These are phyloP conservation scores for Penicillium aurantiogriseum DNA, from an alignment of 2,329 filamentous ascomycete species.

Conservation along the genomic window DNA sequence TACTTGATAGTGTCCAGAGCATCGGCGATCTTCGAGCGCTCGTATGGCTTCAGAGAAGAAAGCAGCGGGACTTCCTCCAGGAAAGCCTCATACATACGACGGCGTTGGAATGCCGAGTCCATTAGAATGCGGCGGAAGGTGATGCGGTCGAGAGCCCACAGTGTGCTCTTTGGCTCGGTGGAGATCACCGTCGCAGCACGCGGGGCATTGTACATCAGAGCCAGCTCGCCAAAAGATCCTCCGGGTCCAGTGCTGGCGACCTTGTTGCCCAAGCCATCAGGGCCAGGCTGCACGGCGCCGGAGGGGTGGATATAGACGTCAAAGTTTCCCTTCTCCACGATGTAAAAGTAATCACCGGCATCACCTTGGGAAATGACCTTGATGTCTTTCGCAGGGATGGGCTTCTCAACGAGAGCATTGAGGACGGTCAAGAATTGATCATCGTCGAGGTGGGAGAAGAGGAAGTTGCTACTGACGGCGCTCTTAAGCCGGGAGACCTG, in stretches of 20 bases:
- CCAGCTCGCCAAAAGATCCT: constrained; percentile 93
- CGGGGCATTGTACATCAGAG: constrained; percentile 97
- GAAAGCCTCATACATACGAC: constrained; percentile 96
- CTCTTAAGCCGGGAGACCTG: constrained; percentile 75
- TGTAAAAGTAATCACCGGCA: constrained; percentile 95
- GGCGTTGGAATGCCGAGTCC: constrained; percentile 94
- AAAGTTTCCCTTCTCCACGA: constrained; percentile 87
- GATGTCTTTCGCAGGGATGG: constrained; percentile 85
- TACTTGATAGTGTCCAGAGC: constrained; percentile 90
- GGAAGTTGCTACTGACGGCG: constrained; percentile 84
- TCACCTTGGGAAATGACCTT: constrained; percentile 95
- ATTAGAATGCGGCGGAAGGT: constrained; percentile 98
- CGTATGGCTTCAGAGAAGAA: constrained; percentile 79
- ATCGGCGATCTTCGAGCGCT: constrained; percentile 96
- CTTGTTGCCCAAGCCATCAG: constrained; percentile 76
- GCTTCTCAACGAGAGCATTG: constrained; percentile 88
- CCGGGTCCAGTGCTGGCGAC: constrained; percentile 81
- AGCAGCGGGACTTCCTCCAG: constrained; percentile 90
- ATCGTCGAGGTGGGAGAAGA: constrained; percentile 92
- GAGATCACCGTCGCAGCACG: constrained; percentile 92
- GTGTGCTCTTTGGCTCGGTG: constrained; percentile 70
- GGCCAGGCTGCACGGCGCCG: constrained; percentile 74
- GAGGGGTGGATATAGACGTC: constrained; percentile 83
- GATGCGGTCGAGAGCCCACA: constrained; percentile 93
- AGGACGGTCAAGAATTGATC: constrained; percentile 86